Evolutionary conservation across 495 filamentous ascomycete genomes (phyloP), one percentile per base, ranked within the genome.

Genomic region (Aspergillus panamensis): DNA sequence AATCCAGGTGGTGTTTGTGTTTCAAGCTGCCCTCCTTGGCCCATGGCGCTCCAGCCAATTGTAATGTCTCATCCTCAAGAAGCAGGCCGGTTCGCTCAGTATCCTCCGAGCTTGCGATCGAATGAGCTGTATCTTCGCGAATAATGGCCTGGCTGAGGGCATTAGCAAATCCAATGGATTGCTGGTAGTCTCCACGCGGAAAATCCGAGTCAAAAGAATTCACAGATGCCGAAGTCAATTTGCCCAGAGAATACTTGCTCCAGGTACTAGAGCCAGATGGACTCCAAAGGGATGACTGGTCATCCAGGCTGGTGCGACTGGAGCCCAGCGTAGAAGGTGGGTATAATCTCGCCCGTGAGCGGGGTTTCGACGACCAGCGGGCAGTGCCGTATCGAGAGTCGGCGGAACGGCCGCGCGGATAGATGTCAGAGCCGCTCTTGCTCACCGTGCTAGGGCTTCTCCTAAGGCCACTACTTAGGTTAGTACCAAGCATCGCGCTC

Each of bases 111-210:
- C 78, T 75, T 50, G 71, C 68, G 45, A 77, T 76, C 0, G 80
- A 82, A 43, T 81, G 73, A 7, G 84, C 79, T 43, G 82, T 80
- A 63, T 97, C 94, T 66, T 97, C 95, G 19, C 95, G 87, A 59
- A 96, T 96, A 63, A 97, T 98, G 16, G 94, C 94, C 66, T 96
- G 95, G 61, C 90, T 96, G 3, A 99, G 81, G 14, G 94, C 94
- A 73, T 96, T 97, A 39, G 95, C 94, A 67, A 99, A 99, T 0
- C 94, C 94, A 65, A 99, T 96, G 0, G 92, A 95, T 66, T 96
- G 92, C 64, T 96, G 91, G 65, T 92, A 97, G 64, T 95, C 94
- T 21, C 85, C 86, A 29, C 85, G 85, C 3, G 85, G 86, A 70
- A 85, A 90, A n/a, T 83, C 80, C 1, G 89, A 92, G 16, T 85